Conservation (phyloP, 2,329 filamentous ascomycete species). For the Fusarium sp. region DNA sequence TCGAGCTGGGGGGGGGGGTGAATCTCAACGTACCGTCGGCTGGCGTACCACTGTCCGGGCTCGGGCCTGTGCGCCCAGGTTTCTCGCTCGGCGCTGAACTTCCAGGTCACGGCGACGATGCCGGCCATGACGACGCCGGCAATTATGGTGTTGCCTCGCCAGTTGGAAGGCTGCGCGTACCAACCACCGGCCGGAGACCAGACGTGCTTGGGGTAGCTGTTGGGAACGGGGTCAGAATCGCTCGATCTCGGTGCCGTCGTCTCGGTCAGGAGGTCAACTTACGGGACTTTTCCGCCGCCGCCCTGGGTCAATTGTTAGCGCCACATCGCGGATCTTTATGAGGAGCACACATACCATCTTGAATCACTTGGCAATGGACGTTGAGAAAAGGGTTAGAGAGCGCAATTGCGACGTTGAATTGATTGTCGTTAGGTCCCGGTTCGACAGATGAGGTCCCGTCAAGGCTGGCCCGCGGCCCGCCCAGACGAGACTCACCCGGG, state of each 20-base stretch:
- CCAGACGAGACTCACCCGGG: constrained; percentile 29
- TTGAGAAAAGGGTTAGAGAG: constrained; percentile 39
- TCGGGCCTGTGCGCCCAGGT: constrained; percentile 81
- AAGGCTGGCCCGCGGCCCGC: constrained; percentile 19
- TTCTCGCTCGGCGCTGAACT: constrained; percentile 79
- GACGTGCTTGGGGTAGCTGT: constrained; percentile 96
- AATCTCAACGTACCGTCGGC: constrained; percentile 76
- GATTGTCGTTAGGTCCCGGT: constrained; percentile 26
- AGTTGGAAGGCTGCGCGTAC: constrained; percentile 95
- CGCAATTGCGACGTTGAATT: constrained; percentile 48
- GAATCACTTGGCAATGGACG: constrained; percentile 53
- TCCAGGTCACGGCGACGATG: constrained; percentile 76
- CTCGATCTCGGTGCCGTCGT: constrained; percentile 20
- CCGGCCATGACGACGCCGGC: constrained; percentile 76
- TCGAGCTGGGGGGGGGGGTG: neutral
- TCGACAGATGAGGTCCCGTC: constrained; percentile 32
- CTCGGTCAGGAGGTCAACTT: constrained; percentile 50
- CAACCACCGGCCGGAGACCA: constrained; percentile 99
- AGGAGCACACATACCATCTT: constrained; percentile 65
- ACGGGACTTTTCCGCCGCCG: constrained; percentile 78
- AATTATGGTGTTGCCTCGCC: constrained; percentile 90
- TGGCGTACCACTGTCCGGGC: constrained; percentile 82
- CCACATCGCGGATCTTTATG: neutral
- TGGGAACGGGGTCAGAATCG: constrained; percentile 26
- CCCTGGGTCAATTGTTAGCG: constrained; percentile 67